phyloP scores from a whole-genome alignment of 257 asterid genomes.

The Ballota nigra region DNA sequence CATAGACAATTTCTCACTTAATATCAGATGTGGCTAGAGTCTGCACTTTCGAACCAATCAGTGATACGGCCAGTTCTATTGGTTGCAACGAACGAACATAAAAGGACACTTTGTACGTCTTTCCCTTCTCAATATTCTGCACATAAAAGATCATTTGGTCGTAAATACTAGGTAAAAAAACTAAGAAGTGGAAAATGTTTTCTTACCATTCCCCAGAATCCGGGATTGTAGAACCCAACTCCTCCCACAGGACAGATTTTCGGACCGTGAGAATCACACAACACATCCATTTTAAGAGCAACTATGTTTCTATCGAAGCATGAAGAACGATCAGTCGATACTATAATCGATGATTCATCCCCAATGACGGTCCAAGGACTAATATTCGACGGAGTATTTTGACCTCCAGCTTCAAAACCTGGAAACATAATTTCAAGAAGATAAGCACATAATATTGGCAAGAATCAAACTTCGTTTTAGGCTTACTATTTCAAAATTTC shows the following conservation, averaged over 20 bases:
- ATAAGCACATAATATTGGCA: too few species aligned
- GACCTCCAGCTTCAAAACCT: slow-evolving; percentile 97
- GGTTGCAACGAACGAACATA: slow-evolving; percentile 63
- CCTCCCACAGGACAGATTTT: slow-evolving; percentile 71
- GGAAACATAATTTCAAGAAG: too few species aligned
- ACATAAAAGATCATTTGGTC: neutral
- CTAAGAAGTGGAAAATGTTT: neutral
- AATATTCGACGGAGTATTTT: slow-evolving; percentile 73
- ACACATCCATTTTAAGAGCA: slow-evolving; percentile 74
- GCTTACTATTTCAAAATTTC: neutral
- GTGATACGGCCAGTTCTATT: slow-evolving; percentile 56
- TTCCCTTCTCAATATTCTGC: slow-evolving; percentile 83
- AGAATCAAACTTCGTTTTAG: neutral
- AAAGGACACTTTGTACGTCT: slow-evolving; percentile 61
- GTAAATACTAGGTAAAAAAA: neutral
- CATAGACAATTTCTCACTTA: slow-evolving; percentile 40
- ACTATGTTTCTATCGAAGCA: slow-evolving; percentile 75
- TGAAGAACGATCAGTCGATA: slow-evolving; percentile 80
- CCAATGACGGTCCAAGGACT: slow-evolving; percentile 83
- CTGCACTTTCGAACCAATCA: slow-evolving; percentile 55
- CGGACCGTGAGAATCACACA: slow-evolving; percentile 50
- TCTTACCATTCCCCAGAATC: slow-evolving; percentile 96
- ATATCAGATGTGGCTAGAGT: slow-evolving; percentile 60
- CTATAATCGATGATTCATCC: slow-evolving; percentile 50
- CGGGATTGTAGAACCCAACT: slow-evolving; percentile 90